Conservation (phyloP, 2,329 filamentous ascomycete genomes). For the Claviceps monticola region DNA sequence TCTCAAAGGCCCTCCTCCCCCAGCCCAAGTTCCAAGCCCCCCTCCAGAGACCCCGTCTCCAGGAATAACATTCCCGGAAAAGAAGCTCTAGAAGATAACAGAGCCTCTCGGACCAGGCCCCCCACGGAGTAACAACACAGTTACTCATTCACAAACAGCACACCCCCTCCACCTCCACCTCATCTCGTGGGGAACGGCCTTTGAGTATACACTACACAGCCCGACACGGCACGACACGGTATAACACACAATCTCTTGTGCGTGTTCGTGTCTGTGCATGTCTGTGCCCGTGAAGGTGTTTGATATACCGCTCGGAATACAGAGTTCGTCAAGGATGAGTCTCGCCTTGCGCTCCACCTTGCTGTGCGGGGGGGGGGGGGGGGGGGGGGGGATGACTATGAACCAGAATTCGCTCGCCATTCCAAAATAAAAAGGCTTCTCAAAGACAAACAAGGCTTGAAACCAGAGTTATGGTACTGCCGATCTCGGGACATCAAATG, state of each 20-base stretch:
- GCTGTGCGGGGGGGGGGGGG: constrained; percentile 47
- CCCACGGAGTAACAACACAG: too few species aligned
- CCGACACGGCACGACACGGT: too few species aligned
- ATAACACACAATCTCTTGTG: not conserved
- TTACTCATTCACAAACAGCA: too few species aligned
- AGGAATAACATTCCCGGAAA: too few species aligned
- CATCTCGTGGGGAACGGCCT: too few species aligned
- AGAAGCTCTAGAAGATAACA: too few species aligned
- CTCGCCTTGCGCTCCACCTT: constrained; percentile 67
- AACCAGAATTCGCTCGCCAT: not conserved
- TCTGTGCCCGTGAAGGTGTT: constrained; percentile 10
- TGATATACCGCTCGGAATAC: constrained; percentile 62
- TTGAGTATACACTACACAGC: too few species aligned
- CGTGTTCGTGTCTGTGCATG: not conserved
- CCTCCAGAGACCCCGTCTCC: too few species aligned
- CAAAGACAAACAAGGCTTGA: not conserved
- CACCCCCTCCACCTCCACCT: too few species aligned
- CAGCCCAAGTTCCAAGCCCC: too few species aligned
- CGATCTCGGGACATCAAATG: not conserved
- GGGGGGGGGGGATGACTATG: constrained; percentile 23
- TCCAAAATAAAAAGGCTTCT: not conserved
- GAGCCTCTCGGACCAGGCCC: too few species aligned
- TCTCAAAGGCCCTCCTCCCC: too few species aligned
- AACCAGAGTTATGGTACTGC: not conserved
- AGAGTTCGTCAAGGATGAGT: constrained; percentile 57